Evolutionary conservation across 2,329 filamentous ascomycete species (phyloP).

Genomic region (Coniochaeta sp.): DNA sequence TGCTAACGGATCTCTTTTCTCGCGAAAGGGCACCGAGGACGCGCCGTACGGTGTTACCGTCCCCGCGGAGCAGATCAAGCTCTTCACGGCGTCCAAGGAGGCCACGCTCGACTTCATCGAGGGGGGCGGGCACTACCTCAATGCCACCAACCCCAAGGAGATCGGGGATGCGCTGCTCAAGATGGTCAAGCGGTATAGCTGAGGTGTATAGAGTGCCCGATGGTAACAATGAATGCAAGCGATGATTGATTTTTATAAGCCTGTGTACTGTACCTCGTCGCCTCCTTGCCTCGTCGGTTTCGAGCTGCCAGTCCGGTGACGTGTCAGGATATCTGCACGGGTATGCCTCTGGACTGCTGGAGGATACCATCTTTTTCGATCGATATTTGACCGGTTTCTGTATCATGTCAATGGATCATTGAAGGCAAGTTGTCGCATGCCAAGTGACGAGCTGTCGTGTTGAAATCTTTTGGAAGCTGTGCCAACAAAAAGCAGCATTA

Average conservation of each 20-base stretch:
- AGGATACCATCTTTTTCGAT: too few relatives aligned
- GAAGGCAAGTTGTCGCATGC: too few relatives aligned
- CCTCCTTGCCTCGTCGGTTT: background rate
- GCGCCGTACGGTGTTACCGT: constrained; percentile 31
- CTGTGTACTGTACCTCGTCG: too few relatives aligned
- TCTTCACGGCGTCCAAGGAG: constrained; percentile 38
- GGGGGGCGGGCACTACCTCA: constrained; percentile 41
- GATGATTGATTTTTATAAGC: background rate
- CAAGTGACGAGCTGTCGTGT: too few relatives aligned
- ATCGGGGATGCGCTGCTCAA: constrained; percentile 35
- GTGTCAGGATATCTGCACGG: background rate
- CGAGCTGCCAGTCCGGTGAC: background rate
- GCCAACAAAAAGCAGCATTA: too few relatives aligned
- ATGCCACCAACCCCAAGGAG: constrained; percentile 38
- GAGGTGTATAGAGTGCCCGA: background rate
- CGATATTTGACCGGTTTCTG: too few relatives aligned
- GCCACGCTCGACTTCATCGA: constrained; percentile 34
- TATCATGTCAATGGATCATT: too few relatives aligned
- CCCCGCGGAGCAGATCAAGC: constrained; percentile 40
- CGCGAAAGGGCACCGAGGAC: constrained; percentile 35
- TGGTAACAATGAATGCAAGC: background rate
- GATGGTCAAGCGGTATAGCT: constrained; percentile 25
- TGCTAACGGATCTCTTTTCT: constrained; percentile 10
- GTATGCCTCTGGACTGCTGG: too few relatives aligned
- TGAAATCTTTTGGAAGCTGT: too few relatives aligned